Base-by-base conservation (phyloP, 2,329 filamentous ascomycete species). In the Monosporascus sp. region DNA sequence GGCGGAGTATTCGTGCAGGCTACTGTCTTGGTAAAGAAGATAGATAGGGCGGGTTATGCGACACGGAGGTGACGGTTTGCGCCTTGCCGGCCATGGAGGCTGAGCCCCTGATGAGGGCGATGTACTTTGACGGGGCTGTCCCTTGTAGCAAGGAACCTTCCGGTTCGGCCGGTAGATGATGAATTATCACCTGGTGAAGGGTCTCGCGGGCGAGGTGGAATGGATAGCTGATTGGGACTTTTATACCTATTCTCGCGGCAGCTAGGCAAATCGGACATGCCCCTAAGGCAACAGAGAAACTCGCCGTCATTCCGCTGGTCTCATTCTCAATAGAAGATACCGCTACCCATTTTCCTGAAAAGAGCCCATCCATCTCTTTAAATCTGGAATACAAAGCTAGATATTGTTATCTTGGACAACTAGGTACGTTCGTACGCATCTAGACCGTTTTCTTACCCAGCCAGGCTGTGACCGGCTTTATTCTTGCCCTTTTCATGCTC, bases 11-110 rank as follows among this genome's bases (percentile, higher is more conserved):
- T 66, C 60, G 53, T 68, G 66, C 45, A 67, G 17, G 57, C 63
- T 67, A 52, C 68, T 66, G 53, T 65, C 66, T 41, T 63, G 58
- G 49, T 58, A 64, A 6, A 63, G 55, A 14, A 63, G 63, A 35
- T 35, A 35, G 31, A 41, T 64, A 67, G 7, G 59, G 58, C 2
- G 68, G 60, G 53, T 4, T 51, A 26, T 26, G 37, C n/a, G 66
- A 60, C 2, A 67, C 60, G 1, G 62, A 61, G 24, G 52, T 58
- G 22, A 64, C 59, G 37, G 68, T 66, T 27, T 66, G 63, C 6
- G 64, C 56, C 41, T 68, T 69, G 3, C 66, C 66, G 1, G 64
- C 60, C 8, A 63, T 60, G 22, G 52, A 45, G 16, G 60, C 66
- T 37, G 64, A 59, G 20, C 55, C 65, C 11, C 56, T 53, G 55